Evolutionary conservation across 176 grass and related monocot species (phyloP).

Genomic region (Aechmea fasciata): DNA sequence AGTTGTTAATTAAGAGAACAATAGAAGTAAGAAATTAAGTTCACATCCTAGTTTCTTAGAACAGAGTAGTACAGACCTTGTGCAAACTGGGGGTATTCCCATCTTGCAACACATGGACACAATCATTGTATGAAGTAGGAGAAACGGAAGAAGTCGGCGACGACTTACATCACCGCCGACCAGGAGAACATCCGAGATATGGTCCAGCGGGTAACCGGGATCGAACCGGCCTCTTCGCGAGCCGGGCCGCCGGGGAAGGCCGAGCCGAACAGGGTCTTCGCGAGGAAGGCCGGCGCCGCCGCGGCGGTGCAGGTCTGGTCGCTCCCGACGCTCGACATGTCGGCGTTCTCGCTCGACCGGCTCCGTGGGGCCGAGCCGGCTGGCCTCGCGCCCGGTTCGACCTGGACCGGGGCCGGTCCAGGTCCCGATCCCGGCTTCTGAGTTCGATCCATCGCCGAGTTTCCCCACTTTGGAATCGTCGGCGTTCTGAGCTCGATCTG

Average conservation of each 20-base stretch:
- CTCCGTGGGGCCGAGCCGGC: neutral
- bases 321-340: slow-evolving; percentile 31
- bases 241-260: neutral
- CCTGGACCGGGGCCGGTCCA: slow-evolving; percentile 1
- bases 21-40: too few relatives aligned
- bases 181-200: slow-evolving; percentile 65
- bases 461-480: slow-evolving; percentile 33
- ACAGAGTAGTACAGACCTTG: too few relatives aligned
- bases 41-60: too few relatives aligned
- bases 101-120: too few relatives aligned
- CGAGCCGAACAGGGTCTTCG: neutral
- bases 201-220: slow-evolving; percentile 82
- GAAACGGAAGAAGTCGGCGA: slow-evolving; percentile 53
- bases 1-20: too few relatives aligned
- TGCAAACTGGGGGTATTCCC: too few relatives aligned
- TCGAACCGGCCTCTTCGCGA: slow-evolving; percentile 12
- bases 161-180: slow-evolving; percentile 94
- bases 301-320: slow-evolving; percentile 6
- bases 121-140: too few relatives aligned
- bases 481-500: too few relatives aligned
- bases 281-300: neutral
- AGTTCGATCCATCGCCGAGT: slow-evolving; percentile 19
- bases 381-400: neutral
- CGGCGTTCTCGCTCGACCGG: slow-evolving; percentile 23
- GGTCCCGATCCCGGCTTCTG: neutral